A percentile compares a stretch with the other conserved stretches of the same genome.
phyloP scores from a whole-genome alignment of 148 eudicot species.

The Rhododendron ovatum region DNA sequence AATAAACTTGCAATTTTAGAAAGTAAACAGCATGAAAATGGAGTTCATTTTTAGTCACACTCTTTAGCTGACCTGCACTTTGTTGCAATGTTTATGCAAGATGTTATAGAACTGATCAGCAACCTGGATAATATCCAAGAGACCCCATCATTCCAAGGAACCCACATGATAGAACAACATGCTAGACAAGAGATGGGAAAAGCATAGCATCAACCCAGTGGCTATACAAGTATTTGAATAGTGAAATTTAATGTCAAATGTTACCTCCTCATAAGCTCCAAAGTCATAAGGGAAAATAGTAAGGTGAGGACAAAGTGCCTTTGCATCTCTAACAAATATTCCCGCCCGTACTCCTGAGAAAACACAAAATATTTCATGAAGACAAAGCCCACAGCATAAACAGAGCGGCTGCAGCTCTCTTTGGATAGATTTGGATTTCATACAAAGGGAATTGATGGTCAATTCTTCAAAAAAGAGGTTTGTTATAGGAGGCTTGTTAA shows the following conservation, averaged over 20 bases:
- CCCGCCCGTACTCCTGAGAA: conserved; percentile 81
- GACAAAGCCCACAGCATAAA: background rate
- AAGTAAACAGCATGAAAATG: background rate
- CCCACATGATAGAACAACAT: conserved; percentile 5
- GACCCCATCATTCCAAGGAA: conserved; percentile 13
- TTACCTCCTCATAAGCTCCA: conserved; percentile 91
- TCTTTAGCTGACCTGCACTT: conserved; percentile 69
- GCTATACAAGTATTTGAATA: background rate
- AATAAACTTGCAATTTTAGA: conserved; percentile 13
- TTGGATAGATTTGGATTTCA: background rate
- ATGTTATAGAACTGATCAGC: conserved; percentile 87
- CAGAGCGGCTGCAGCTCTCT: background rate
- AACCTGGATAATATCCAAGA: conserved; percentile 46
- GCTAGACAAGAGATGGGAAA: background rate
- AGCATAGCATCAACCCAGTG: background rate
- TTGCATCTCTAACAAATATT: conserved; percentile 94
- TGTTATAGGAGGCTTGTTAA: background rate
- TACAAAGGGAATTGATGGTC: background rate
- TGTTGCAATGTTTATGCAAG: conserved; percentile 75
- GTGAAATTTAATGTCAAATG: background rate
- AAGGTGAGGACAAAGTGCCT: conserved; percentile 88
- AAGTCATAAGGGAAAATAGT: conserved; percentile 81
- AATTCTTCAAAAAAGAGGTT: background rate
- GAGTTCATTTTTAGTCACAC: background rate
- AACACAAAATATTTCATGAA: conserved; percentile 5